Evolutionary conservation across 2,329 filamentous ascomycete species (phyloP).

Genomic region (Phialophora expanda): DNA sequence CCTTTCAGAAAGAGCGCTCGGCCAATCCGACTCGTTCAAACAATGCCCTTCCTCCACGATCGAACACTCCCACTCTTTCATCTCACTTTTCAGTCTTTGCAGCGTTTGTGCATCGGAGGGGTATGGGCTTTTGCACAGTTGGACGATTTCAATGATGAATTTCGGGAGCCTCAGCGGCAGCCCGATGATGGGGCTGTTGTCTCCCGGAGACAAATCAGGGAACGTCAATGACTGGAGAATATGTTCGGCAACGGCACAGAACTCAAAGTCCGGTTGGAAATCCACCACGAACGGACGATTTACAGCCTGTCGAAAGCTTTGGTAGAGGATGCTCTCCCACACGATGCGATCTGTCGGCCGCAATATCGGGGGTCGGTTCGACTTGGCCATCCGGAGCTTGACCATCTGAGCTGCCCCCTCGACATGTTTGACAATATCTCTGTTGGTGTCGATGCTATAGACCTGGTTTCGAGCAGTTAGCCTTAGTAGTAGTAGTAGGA

Average conservation of each 20-base stretch:
- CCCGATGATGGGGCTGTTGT: conserved; percentile 31
- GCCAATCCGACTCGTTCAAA: conserved; percentile 4
- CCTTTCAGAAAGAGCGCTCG: conserved; percentile 6
- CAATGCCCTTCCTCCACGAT: conserved; percentile 26
- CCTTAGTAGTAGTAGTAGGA: too few relatives aligned
- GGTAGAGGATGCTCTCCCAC: conserved; percentile 33
- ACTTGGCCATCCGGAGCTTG: conserved; percentile 25
- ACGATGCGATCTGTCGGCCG: conserved; percentile 32
- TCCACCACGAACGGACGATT: conserved; percentile 23
- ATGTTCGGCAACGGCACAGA: conserved; percentile 18
- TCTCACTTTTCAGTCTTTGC: conserved; percentile 5
- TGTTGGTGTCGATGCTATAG: conserved; percentile 23
- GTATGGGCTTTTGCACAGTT: conserved; percentile 23
- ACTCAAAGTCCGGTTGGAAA: conserved; percentile 31
- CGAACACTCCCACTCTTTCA: conserved; percentile 27
- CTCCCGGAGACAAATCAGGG: conserved; percentile 23
- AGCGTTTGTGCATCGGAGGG: conserved; percentile 5
- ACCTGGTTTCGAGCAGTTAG: conserved; percentile 9
- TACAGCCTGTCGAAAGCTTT: conserved; percentile 29
- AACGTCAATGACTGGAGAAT: conserved; percentile 26
- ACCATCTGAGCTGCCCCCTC: conserved; percentile 29
- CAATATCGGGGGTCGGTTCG: conserved; percentile 14
- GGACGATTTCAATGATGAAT: conserved; percentile 30
- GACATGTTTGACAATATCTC: conserved; percentile 29
- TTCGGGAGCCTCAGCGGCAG: conserved; percentile 26